These are phyloP conservation scores for Starmerella roubikii DNA, from an alignment of 805 yeast genomes.

Conservation along the genomic window DNA sequence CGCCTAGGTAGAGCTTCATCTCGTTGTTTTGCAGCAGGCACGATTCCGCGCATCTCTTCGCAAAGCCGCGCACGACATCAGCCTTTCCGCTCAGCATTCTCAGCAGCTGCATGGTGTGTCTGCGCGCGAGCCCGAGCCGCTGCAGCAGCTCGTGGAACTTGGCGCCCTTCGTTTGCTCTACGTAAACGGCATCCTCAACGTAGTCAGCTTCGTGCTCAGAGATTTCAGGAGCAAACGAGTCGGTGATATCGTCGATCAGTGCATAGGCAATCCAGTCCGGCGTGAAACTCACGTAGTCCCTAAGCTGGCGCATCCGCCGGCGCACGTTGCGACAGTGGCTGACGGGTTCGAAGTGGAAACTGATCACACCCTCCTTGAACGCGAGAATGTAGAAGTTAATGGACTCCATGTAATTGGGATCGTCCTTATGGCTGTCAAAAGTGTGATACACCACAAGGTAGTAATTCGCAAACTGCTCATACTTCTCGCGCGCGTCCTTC, in stretches of 20 bases:
- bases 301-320: constrained; percentile 47
- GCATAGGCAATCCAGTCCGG: constrained; percentile 60
- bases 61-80: constrained; percentile 91
- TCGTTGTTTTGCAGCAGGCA: constrained; percentile 61
- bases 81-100: constrained; percentile 85
- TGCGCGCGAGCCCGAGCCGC: constrained; percentile 76
- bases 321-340: constrained; percentile 48
- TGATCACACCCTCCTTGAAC: constrained; percentile 43
- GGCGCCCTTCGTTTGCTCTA: constrained; percentile 35
- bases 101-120: constrained; percentile 85
- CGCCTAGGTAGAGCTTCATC: constrained; percentile 83
- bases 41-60: constrained; percentile 82
- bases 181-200: constrained; percentile 69
- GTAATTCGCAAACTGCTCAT: constrained; percentile 76
- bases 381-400: constrained; percentile 48
- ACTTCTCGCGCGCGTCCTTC: constrained; percentile 96
- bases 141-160: constrained; percentile 40
- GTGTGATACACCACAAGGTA: constrained; percentile 96
- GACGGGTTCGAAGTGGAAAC: constrained; percentile 49
- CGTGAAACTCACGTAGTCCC: constrained; percentile 45
- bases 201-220: constrained; percentile 51
- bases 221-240: constrained; percentile 51
- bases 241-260: constrained; percentile 51
- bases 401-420: constrained; percentile 40
- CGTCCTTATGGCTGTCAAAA: constrained; percentile 78